Evolutionary conservation across 306 rosid species (phyloP), one percentile per base, ranked within the genome.

Genomic region (Cucurbita pepo): DNA sequence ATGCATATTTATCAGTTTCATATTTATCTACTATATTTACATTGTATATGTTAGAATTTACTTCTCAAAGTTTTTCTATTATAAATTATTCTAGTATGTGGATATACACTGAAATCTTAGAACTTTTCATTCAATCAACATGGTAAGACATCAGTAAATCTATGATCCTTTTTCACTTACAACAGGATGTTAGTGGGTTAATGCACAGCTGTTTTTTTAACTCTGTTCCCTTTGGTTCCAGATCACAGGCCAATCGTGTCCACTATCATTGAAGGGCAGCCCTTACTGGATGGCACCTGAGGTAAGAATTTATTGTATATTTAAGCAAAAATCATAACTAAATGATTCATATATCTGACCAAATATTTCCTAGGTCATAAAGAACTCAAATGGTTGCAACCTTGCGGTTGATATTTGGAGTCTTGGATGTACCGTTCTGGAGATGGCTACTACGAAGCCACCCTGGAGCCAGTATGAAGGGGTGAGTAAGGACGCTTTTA

Each of bases 221-320:
- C 34, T 30, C 34, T 30, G 34, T 30, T 30, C 34, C 34, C 34
- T 30, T 30, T 30, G 34, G 34, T 30, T 51, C 13, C 87, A 95
- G 99, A 91, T 95, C 61, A 82, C 88, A 7, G 97, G 99, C 71
- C 91, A 91, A 76, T 87, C 92, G 6, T 89, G 96, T 77, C 97
- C 96, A 16, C 81, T 95, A 78, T 95, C 99, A 63, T 88, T 91
- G 83, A 91, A 89, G 86, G 99, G 99, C 77, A 95, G 97, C 84
- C 99, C 99, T 69, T 95, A 89, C 76, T 95, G 99, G 99, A 95
- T 95, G 99, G 99, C 99, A 73, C 97, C 99, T 48, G 99, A 95
- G 99, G 99, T 95, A 74, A 70, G 74, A 41, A 25, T 64, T 56
- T 78, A 66, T 48, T 50, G 58, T 60, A 50, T 73, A 78, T 70